phyloP scores from a whole-genome alignment of 352 stramenopile species.

The Thalassiosira ordinaria region DNA sequence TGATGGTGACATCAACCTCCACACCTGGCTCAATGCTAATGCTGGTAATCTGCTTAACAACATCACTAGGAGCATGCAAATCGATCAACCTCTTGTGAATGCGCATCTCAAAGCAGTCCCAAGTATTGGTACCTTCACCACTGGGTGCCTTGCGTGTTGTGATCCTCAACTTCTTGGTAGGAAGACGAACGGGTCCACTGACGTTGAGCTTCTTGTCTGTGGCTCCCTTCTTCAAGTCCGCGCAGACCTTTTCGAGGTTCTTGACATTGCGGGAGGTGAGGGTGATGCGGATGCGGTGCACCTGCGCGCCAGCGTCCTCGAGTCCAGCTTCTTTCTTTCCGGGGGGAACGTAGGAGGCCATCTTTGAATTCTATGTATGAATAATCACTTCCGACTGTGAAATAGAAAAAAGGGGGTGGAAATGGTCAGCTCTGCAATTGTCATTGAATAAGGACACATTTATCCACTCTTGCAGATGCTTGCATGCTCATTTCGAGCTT shows the following conservation, averaged over 20 bases:
- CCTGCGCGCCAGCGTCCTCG: conserved; percentile 60
- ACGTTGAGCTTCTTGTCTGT: conserved; percentile 99
- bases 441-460: no score
- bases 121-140: conserved; percentile 99
- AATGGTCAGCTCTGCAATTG: neutral
- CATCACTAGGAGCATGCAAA: conserved; percentile 96
- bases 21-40: conserved; percentile 99
- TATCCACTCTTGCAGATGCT: no score
- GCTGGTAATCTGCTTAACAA: conserved; percentile 99
- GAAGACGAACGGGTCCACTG: conserved; percentile 96
- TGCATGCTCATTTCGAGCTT: no score
- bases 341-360: conserved; percentile 69
- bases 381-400: conserved; percentile 56
- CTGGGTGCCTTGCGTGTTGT: conserved; percentile 99
- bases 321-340: conserved; percentile 77
- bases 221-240: conserved; percentile 97
- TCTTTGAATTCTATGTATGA: conserved; percentile 45
- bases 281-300: conserved; percentile 98
- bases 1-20: conserved; percentile 98
- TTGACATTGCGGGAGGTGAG: conserved; percentile 99
- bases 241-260: conserved; percentile 99
- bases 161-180: conserved; percentile 98
- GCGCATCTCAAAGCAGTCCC: conserved; percentile 99
- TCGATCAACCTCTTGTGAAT: conserved; percentile 99
- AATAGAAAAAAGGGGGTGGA: neutral